A percentile compares a stretch with the other conserved stretches of the same genome.
Evolutionary conservation across 441 rosid genomes (phyloP).

Genomic region (Erodium trifolium): DNA sequence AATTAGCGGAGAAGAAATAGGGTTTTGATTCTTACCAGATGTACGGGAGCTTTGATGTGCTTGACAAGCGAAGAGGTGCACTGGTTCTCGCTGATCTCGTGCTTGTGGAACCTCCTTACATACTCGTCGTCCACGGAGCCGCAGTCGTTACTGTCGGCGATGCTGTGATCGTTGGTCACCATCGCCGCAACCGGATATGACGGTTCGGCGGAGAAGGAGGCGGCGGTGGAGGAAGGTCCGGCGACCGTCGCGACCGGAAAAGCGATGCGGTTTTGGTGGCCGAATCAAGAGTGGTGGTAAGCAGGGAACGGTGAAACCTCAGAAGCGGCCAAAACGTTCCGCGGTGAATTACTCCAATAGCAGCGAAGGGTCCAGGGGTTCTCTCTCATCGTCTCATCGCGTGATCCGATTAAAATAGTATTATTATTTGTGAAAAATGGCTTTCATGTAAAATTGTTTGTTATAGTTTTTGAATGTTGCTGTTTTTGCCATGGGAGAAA

Average conservation of each 20-base stretch:
- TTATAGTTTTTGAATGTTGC: no score
- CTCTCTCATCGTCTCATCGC: conserved; percentile 3
- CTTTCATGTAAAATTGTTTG: no score
- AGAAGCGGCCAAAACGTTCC: conserved; percentile 3
- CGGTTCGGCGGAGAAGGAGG: background rate
- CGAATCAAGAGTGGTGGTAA: no score
- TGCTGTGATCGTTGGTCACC: conserved; percentile 26
- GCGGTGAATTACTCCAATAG: conserved; percentile 5
- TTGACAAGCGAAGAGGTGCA: conserved; percentile 34
- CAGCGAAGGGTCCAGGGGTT: background rate
- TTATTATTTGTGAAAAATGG: no score
- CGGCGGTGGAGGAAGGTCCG: background rate
- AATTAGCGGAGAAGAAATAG: no score
- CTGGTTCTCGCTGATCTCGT: conserved; percentile 29
- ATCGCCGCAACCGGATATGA: conserved; percentile 12
- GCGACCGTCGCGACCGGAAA: conserved; percentile 1
- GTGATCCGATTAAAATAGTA: background rate
- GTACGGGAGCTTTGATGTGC: conserved; percentile 41
- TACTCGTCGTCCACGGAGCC: conserved; percentile 24
- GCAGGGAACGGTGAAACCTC: background rate
- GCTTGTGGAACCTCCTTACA: conserved; percentile 26
- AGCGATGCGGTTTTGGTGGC: background rate
- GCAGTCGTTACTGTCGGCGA: background rate
- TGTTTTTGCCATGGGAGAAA: no score
- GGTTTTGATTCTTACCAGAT: conserved; percentile 21